Conservation (phyloP, 2,329 filamentous ascomycete genomes). For the Clonostachys rhizophaga region DNA sequence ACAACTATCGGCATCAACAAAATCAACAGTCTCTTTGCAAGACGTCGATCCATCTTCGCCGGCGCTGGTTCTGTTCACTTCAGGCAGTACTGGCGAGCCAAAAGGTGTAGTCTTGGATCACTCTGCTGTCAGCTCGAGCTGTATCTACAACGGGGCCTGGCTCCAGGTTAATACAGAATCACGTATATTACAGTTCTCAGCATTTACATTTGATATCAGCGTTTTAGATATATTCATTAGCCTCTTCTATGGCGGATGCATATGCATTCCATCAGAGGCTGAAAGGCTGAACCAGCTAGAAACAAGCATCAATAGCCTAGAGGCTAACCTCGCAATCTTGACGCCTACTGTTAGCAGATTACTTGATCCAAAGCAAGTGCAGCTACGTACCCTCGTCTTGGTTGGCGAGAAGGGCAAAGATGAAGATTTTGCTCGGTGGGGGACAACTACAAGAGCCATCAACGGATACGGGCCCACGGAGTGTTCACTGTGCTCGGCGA, state of each 20-base stretch:
- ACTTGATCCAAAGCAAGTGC: constrained; percentile 5
- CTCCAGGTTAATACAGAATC: constrained; percentile 12
- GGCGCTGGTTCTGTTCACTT: constrained; percentile 19
- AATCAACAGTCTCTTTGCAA: constrained; percentile 6
- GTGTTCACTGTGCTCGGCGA: constrained; percentile 17
- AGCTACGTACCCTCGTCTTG: constrained; percentile 4
- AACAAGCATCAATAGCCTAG: not conserved
- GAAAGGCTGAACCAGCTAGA: constrained; percentile 2
- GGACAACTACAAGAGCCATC: constrained; percentile 10
- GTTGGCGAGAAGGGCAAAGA: constrained; percentile 4
- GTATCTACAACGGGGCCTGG: constrained; percentile 6
- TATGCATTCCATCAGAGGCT: constrained; percentile 11
- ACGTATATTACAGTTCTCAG: constrained; percentile 21
- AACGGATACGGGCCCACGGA: constrained; percentile 37
- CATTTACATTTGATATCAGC: constrained; percentile 20
- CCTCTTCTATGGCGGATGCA: constrained; percentile 15
- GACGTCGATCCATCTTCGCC: constrained; percentile 1
- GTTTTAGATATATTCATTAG: constrained; percentile 12
- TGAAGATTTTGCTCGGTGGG: constrained; percentile 5
- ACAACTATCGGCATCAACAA: not conserved
- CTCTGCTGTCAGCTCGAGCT: constrained; percentile 7
- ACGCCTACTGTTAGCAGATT: constrained; percentile 9
- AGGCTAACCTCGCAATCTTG: not conserved
- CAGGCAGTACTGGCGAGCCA: constrained; percentile 12
- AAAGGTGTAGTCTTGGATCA: constrained; percentile 12